Evolutionary conservation across 495 filamentous ascomycete species (phyloP).

Genomic region (Cryomyces minteri): DNA sequence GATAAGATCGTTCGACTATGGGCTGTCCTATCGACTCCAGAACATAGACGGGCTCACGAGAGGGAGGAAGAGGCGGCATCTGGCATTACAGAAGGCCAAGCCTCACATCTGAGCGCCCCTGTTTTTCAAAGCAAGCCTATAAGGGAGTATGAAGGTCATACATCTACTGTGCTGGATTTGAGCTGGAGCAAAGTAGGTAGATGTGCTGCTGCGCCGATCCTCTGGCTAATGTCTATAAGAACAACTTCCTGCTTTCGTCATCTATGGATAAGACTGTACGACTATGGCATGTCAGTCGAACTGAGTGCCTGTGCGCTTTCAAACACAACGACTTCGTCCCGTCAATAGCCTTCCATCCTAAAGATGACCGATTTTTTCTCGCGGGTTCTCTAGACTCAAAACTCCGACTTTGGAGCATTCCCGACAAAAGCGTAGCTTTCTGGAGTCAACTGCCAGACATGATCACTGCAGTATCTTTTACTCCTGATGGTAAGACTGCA

Average conservation of each 20-base stretch:
- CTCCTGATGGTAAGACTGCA: slow-evolving; percentile 75
- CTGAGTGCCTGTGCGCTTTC: slow-evolving; percentile 86
- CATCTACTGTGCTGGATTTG: slow-evolving; percentile 70
- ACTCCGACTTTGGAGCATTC: slow-evolving; percentile 88
- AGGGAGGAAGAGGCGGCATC: slow-evolving; percentile 44
- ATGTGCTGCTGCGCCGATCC: neutral
- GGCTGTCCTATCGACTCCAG: slow-evolving; percentile 66
- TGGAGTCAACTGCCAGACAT: slow-evolving; percentile 69
- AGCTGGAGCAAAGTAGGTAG: slow-evolving; percentile 80
- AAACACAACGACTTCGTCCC: slow-evolving; percentile 95
- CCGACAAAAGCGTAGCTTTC: slow-evolving; percentile 86
- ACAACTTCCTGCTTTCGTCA: slow-evolving; percentile 90
- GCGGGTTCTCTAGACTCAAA: slow-evolving; percentile 90
- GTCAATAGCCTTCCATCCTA: slow-evolving; percentile 83
- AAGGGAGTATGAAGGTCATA: slow-evolving; percentile 70
- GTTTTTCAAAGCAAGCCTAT: slow-evolving; percentile 71
- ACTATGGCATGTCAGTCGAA: slow-evolving; percentile 75
- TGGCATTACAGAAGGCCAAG: slow-evolving; percentile 21
- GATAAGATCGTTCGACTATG: slow-evolving; percentile 79
- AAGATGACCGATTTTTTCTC: slow-evolving; percentile 90
- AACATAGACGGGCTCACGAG: slow-evolving; percentile 56
- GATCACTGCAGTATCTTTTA: slow-evolving; percentile 85
- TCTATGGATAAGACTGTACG: slow-evolving; percentile 98
- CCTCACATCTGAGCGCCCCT: slow-evolving; percentile 55
- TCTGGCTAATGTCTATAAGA: slow-evolving; percentile 24